A percentile compares a stretch with the other conserved stretches of the same genome.
These are phyloP conservation scores for Waltergamsia citrina DNA, from an alignment of 2,329 filamentous ascomycete species.

Conservation along the genomic window DNA sequence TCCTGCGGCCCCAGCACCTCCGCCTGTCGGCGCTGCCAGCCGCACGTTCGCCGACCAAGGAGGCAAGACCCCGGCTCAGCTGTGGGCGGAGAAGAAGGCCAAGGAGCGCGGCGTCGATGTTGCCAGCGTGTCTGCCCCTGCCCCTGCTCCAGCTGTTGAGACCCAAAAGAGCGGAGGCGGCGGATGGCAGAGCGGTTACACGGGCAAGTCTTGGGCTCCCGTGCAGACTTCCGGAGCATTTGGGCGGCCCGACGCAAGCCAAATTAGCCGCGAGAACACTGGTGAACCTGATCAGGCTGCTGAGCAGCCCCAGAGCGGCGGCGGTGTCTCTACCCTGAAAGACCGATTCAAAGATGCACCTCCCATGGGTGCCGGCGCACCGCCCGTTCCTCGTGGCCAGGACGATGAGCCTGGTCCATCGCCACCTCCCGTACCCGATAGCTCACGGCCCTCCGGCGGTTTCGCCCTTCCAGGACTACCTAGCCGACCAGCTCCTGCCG, in stretches of 20 bases:
- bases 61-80: conserved; percentile 91
- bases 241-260: conserved; percentile 48
- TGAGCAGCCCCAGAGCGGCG: conserved; percentile 41
- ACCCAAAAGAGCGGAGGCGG: conserved; percentile 61
- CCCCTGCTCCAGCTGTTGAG: conserved; percentile 33
- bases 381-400: conserved; percentile 22
- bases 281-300: conserved; percentile 38
- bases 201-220: conserved; percentile 80
- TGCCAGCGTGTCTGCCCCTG: conserved; percentile 30
- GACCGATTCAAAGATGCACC: conserved; percentile 75
- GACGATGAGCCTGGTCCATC: conserved; percentile 38
- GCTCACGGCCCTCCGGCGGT: conserved; percentile 62
- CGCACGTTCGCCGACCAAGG: conserved; percentile 90
- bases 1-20: conserved; percentile 35
- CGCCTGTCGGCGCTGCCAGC: conserved; percentile 69
- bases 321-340: conserved; percentile 63
- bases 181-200: conserved; percentile 87
- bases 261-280: conserved; percentile 40
- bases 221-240: conserved; percentile 64
- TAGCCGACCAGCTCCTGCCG: conserved; percentile 44
- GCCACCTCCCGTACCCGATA: conserved; percentile 37
- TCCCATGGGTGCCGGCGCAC: conserved; percentile 49
- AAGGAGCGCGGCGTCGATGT: conserved; percentile 50
- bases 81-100: conserved; percentile 97
- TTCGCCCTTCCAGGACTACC: conserved; percentile 74